Base-by-base conservation (phyloP, 768 basidiomycete genomes). In the Termitomyces sp. region DNA sequence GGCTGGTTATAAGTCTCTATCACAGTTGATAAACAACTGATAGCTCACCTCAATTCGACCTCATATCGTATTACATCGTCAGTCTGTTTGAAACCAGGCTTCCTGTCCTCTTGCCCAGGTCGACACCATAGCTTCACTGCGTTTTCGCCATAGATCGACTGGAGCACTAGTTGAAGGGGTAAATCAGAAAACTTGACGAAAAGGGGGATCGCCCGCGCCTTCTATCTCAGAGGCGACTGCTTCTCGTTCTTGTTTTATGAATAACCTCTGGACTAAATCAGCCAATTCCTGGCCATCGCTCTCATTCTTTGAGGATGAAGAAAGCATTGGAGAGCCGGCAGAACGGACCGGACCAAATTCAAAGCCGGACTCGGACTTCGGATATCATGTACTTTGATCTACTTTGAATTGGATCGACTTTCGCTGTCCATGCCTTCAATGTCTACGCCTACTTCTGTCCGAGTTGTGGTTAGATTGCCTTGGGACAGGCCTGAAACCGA, bases 401-500 rank as follows among this genome's bases (percentile, higher is more conserved):
- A 28, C 45, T 30, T 46, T 14, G 30, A 32, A n/a, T 30, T 10
- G 11, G 19, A 46, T 32, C 30, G 15, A 37, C 15, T 17, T 12
- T 19, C 28, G 28, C 28, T 32, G 28, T 51, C 49, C n/a, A 51
- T 41, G 35, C 26, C 26, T 35, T 35, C 32, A 17, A 75, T 72
- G 72, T 68, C 71, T 53, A 54, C 68, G 48, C 55, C 70, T 49
- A 65, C 68, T 5, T 59, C 71, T 47, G 73, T 88, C 21, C 85
- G 91, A 46, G 85, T 93, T 22, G 83, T 93, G 30, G 85, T 93
- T 40, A 79, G 88, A 52, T 71, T 93, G 14, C 91, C 91, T 2
- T 87, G 81, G 67, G 84, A 90, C 66, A 79, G 90, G 45, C 88
- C 90, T 11, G 87, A 89, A 49, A 41, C 50, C 15, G 77, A 85